A percentile compares a stretch with the other conserved stretches of the same genome.
phyloP scores from a whole-genome alignment of 306 rosid species.

The Prosopis cineraria region DNA sequence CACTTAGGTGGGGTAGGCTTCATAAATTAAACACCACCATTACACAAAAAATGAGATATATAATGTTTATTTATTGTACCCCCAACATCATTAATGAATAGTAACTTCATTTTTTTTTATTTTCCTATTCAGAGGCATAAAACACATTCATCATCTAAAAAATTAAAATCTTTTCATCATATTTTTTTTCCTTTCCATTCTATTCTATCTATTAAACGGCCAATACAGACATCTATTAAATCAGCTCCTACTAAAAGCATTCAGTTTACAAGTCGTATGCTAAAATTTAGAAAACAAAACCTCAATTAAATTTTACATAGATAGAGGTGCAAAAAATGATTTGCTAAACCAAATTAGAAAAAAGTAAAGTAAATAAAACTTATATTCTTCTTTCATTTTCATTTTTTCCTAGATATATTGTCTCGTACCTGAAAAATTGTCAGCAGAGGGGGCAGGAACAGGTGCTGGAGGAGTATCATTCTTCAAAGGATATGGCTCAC shows the following conservation, averaged over 20 bases:
- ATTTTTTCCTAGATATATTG: background rate
- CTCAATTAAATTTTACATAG: background rate
- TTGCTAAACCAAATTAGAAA: background rate
- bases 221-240: background rate
- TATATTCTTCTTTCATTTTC: background rate
- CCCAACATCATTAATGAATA: too few species aligned
- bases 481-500: constrained; percentile 59
- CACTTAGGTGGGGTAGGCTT: too few species aligned
- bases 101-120: too few species aligned
- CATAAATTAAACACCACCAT: too few species aligned
- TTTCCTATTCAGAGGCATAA: too few species aligned
- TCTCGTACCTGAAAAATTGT: constrained; percentile 43
- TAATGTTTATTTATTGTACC: background rate
- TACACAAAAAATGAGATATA: too few species aligned
- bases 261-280: background rate
- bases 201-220: background rate
- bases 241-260: constrained; percentile 6
- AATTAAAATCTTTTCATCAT: too few species aligned
- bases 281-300: constrained; percentile 2
- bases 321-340: background rate
- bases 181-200: background rate
- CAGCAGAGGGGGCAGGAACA: constrained; percentile 40
- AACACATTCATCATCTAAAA: too few species aligned
- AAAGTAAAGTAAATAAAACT: background rate
- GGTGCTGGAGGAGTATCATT: constrained; percentile 45